Conservation (phyloP, 2,329 filamentous ascomycete genomes). For the Tolypocladium guangdongense region DNA sequence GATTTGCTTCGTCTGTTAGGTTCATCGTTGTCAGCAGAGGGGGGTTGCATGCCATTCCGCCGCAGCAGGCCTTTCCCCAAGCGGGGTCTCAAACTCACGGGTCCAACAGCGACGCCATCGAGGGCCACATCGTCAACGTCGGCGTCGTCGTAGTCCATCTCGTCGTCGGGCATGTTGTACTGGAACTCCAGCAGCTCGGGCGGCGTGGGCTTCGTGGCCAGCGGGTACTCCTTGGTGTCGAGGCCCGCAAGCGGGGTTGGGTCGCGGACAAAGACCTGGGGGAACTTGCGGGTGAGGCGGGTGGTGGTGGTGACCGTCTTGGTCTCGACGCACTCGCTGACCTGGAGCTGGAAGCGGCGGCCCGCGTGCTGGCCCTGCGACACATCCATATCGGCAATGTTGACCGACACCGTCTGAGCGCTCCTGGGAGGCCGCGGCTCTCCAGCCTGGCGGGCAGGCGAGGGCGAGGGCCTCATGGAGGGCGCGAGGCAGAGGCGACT, state of each 20-base stretch:
- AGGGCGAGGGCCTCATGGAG: constrained; percentile 28
- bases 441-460: constrained; percentile 22
- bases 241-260: constrained; percentile 60
- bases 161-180: constrained; percentile 46
- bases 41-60: background rate
- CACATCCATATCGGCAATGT: constrained; percentile 29
- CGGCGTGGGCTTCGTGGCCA: constrained; percentile 75
- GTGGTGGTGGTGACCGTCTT: constrained; percentile 82
- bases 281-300: constrained; percentile 74
- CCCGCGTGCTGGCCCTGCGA: constrained; percentile 11
- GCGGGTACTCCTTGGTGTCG: constrained; percentile 81
- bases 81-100: background rate
- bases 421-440: constrained; percentile 22
- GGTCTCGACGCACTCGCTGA: constrained; percentile 56
- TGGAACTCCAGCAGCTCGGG: constrained; percentile 65
- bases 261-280: constrained; percentile 69
- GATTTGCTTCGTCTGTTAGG: constrained; percentile 10
- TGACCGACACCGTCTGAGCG: constrained; percentile 33
- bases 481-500: constrained; percentile 1
- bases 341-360: constrained; percentile 40
- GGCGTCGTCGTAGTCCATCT: constrained; percentile 8
- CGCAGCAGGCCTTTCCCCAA: no score
- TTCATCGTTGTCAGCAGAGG: constrained; percentile 1
- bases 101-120: background rate
- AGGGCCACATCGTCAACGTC: constrained; percentile 5